Conservation (phyloP, 345 rosid species). For the Capsella bursapastoris region DNA sequence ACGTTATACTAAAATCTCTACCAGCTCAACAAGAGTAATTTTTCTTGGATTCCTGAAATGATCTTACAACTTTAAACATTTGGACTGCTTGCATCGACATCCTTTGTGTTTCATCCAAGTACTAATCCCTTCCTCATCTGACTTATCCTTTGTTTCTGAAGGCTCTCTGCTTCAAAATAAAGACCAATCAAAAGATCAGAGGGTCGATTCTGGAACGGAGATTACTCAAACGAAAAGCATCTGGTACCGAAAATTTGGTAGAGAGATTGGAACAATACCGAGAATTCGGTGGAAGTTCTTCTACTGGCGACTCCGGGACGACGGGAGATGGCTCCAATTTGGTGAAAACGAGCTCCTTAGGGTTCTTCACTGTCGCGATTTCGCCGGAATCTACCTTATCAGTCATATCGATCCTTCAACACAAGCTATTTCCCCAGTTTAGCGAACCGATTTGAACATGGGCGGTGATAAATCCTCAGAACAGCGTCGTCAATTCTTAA, state of each 20-base stretch:
- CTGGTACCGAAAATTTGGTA: neutral
- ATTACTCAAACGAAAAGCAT: constrained; percentile 23
- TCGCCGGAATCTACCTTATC: neutral
- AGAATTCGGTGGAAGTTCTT: constrained; percentile 28
- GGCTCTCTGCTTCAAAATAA: constrained; percentile 44
- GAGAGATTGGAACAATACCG: constrained; percentile 10
- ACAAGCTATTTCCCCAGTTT: neutral
- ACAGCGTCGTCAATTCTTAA: neutral
- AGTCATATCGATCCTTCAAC: constrained; percentile 6
- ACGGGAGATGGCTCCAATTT: constrained; percentile 47
- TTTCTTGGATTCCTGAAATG: neutral
- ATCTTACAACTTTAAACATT: constrained; percentile 63
- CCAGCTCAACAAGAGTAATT: neutral
- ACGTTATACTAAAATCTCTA: neutral
- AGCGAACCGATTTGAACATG: neutral
- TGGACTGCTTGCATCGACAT: constrained; percentile 61
- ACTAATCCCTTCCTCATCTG: constrained; percentile 19
- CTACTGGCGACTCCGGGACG: constrained; percentile 4
- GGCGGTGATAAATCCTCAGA: constrained; percentile 23
- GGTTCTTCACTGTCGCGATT: constrained; percentile 43
- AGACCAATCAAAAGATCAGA: neutral
- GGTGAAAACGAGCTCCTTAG: constrained; percentile 52
- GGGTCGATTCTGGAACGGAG: constrained; percentile 1
- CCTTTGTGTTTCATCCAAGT: constrained; percentile 45
- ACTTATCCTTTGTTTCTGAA: constrained; percentile 31